Evolutionary conservation across 1,139 yeast species (phyloP), one percentile per base, ranked within the genome.

Genomic region (Geotrichum fermentans): DNA sequence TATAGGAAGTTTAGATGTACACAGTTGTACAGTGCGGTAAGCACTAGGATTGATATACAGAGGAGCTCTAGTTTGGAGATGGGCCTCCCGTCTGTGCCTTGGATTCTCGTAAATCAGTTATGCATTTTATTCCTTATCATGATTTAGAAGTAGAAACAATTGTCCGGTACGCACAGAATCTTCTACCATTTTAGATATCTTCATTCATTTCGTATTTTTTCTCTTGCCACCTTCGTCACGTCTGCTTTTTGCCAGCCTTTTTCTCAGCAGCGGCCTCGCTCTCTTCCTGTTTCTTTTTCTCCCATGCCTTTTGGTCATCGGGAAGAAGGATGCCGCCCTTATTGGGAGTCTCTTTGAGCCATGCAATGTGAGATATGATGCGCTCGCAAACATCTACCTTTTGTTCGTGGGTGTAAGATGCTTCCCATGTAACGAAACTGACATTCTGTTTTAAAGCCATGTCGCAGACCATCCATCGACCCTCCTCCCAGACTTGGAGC

Each of bases 401-500:
- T 44, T 82, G 84, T 16, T 58, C 55, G 60, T 83, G 78, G 21
- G 78, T 66, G 16, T 70, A 74, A 4, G 59, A 62, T 41, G 71
- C 67, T 44, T 70, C 69, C 56, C 78, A 73, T 22, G 74, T 71
- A 35, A 70, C 66, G 60, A 78, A 80, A 14, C 70, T 67, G 11
- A 70, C 70, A 17, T 79, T 67, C 32, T 32, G 40, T 39, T 53
- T 52, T 29, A 44, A 33, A 0, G 53, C 50, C 54, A 74, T 61
- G 40, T 79, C 80, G 62, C 89, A 82, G 17, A 80, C 67, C 47
- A 80, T 68, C 58, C 73, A 72, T 47, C 73, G 68, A 82, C 79
- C 78, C 51, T 77, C 75, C 47, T 70, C 65, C 86, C 87, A 82
- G 59, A 79, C 80, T 10, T 71, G 70, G 38, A 74, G 64, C 61